Evolutionary conservation across 495 filamentous ascomycete genomes (phyloP).

Genomic region (Penicillium diatomitis): DNA sequence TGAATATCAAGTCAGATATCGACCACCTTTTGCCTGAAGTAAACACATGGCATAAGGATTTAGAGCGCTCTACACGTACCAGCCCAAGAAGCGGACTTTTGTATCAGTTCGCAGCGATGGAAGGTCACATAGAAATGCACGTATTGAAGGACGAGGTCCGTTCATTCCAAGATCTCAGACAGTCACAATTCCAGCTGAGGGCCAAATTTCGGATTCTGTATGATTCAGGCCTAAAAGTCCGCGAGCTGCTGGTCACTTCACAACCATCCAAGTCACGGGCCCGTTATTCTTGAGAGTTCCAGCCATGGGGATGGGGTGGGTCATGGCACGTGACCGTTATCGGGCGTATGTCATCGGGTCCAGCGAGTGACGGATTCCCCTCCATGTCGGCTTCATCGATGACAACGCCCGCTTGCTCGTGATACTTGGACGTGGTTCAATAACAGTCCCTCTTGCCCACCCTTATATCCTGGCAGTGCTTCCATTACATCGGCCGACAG

Average conservation of each 20-base stretch:
- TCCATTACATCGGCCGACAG: no score
- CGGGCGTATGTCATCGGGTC: conserved; percentile 33
- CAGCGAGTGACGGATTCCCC: conserved; percentile 30
- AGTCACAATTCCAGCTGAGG: no score
- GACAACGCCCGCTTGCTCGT: conserved; percentile 2
- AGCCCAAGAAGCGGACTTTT: conserved; percentile 88
- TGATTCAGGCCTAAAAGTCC: no score
- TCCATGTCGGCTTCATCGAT: conserved; percentile 15
- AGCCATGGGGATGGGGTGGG: neutral
- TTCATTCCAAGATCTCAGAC: conserved; percentile 32
- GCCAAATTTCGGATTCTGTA: no score
- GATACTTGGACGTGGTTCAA: neutral
- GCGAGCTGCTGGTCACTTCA: no score
- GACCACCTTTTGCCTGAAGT: neutral
- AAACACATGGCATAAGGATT: neutral
- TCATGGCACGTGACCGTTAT: conserved; percentile 27
- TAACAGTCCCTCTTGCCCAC: neutral
- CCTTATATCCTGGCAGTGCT: neutral
- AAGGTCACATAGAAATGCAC: conserved; percentile 61
- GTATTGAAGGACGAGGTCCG: conserved; percentile 53
- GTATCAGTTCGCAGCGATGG: conserved; percentile 43
- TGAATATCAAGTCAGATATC: neutral
- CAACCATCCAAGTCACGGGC: no score
- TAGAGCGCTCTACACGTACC: conserved; percentile 44
- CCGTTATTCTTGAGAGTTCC: no score